Percentiles rank a stretch among this genome's conserved stretches.
These are phyloP conservation scores for Cladophialophora chaetospira DNA, from an alignment of 2,329 filamentous ascomycete genomes.

Conservation along the genomic window DNA sequence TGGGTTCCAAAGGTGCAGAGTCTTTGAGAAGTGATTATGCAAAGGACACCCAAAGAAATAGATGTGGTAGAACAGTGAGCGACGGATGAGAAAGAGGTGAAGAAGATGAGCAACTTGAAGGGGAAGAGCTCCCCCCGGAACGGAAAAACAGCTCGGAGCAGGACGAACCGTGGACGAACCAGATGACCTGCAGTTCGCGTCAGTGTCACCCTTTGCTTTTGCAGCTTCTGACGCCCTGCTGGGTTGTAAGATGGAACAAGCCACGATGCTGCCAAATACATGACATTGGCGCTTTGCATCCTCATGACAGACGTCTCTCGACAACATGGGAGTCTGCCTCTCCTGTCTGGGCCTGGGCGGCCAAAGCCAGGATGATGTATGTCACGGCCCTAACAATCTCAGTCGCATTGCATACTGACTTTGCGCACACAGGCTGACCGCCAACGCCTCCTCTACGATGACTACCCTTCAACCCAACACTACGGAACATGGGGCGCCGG, in stretches of 20 bases:
- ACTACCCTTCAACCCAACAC: conserved; percentile 25
- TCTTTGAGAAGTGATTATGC: no score
- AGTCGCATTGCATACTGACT: background rate
- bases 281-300: background rate
- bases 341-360: conserved; percentile 32
- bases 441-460: conserved; percentile 32
- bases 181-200: background rate
- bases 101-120: background rate
- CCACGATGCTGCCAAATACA: background rate
- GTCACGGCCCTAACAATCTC: background rate
- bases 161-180: background rate
- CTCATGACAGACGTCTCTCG: conserved; percentile 6
- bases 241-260: background rate
- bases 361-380: conserved; percentile 26
- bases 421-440: conserved; percentile 25
- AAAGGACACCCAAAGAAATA: background rate
- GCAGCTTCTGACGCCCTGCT: background rate
- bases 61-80: background rate
- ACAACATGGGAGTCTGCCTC: conserved; percentile 33
- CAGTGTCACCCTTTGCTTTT: background rate
- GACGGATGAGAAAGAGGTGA: background rate
- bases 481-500: conserved; percentile 30
- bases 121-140: background rate
- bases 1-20: no score
- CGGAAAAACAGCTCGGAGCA: background rate